phyloP scores from a whole-genome alignment of 2,329 filamentous ascomycete species.

The Leptoxyphium fumago region DNA sequence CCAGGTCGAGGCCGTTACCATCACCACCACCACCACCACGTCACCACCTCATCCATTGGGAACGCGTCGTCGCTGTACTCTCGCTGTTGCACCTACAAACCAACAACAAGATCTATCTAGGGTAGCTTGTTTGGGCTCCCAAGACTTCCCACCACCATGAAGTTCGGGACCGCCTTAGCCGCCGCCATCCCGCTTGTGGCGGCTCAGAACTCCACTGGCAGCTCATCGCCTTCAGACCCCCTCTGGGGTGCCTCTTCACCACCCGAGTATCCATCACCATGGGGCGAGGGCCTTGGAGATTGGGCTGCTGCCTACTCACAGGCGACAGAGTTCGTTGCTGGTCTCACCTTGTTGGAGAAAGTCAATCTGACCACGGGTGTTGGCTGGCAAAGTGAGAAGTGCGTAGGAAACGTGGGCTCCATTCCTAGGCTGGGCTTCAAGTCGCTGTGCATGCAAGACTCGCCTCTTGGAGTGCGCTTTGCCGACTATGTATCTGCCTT shows the following conservation, averaged over 20 bases:
- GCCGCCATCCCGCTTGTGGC: neutral
- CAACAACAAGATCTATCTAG: no score
- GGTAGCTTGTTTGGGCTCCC: no score
- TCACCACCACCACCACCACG: no score
- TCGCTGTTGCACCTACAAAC: no score
- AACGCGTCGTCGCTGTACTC: no score
- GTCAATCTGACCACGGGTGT: slow-evolving; percentile 89
- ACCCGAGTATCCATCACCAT: slow-evolving; percentile 74
- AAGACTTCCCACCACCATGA: neutral
- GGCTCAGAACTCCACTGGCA: neutral
- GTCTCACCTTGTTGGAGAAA: slow-evolving; percentile 74
- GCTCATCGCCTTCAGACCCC: neutral
- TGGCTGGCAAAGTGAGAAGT: slow-evolving; percentile 58
- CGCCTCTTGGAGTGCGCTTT: slow-evolving; percentile 64
- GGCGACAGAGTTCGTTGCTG: slow-evolving; percentile 65
- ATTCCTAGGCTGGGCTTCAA: slow-evolving; percentile 56
- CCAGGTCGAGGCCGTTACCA: no score
- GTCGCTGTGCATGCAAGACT: slow-evolving; percentile 74
- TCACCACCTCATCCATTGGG: no score
- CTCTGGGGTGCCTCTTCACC: slow-evolving; percentile 29
- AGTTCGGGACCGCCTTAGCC: neutral
- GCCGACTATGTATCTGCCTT: slow-evolving; percentile 74
- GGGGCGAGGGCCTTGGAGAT: slow-evolving; percentile 58
- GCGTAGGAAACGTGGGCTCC: slow-evolving; percentile 61
- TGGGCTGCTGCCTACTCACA: slow-evolving; percentile 66